Conservation (phyloP, 176 grass and related monocot genomes). For the Lolium multiflorum region DNA sequence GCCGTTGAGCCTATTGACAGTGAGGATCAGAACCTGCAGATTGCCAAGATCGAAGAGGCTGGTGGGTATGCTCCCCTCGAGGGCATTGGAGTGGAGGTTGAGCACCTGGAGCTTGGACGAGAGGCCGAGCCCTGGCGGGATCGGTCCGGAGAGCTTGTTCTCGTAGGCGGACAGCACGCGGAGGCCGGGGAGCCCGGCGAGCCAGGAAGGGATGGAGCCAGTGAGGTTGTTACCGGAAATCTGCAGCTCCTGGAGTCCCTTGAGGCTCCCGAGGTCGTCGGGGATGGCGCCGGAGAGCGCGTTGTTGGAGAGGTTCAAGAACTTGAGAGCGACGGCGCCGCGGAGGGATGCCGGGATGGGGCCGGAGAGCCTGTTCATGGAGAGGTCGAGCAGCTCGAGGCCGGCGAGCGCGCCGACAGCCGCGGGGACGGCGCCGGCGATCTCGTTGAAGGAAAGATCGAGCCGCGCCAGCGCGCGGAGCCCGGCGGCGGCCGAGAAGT, state of each 20-base stretch:
- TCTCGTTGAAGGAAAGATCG: constrained; percentile 81
- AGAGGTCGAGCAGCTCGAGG: constrained; percentile 86
- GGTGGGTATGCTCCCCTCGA: constrained; percentile 69
- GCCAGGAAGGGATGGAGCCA: constrained; percentile 65
- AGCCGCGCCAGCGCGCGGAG: constrained; percentile 54
- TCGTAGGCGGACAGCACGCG: constrained; percentile 85
- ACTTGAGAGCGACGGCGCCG: constrained; percentile 47
- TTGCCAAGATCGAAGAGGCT: constrained; percentile 74
- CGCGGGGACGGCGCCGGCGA: constrained; percentile 52
- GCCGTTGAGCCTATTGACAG: constrained; percentile 77
- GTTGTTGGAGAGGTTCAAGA: constrained; percentile 90
- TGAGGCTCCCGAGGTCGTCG: constrained; percentile 48
- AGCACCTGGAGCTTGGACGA: constrained; percentile 67
- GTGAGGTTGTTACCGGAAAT: constrained; percentile 85
- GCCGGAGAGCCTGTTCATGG: constrained; percentile 71
- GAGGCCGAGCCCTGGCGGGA: constrained; percentile 65
- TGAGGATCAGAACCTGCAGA: constrained; percentile 81
- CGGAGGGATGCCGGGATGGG: constrained; percentile 49
- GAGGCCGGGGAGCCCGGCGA: constrained; percentile 60
- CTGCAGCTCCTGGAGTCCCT: constrained; percentile 65
- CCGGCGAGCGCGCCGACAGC: constrained; percentile 38
- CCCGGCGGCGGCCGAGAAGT: constrained; percentile 55
- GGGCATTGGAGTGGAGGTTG: constrained; percentile 91
- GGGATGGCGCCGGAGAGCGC: constrained; percentile 60
- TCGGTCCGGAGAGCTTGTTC: constrained; percentile 67